Evolutionary conservation across 257 asterid species (phyloP), one percentile per base, ranked within the genome.

Genomic region (Ehretia macrophylla): DNA sequence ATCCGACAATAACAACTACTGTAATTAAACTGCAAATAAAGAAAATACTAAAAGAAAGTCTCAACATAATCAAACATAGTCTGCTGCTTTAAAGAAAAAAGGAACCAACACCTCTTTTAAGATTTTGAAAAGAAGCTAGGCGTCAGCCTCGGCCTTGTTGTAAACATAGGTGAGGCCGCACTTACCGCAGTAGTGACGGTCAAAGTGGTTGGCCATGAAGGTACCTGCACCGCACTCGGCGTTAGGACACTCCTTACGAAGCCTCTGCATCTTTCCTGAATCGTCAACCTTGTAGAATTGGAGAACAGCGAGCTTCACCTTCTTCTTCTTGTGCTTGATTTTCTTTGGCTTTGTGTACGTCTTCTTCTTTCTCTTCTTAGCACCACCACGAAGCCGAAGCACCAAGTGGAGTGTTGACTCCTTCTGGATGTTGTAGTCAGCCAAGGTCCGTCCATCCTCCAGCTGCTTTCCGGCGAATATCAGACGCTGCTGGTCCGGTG

Each of bases 311-410:
- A 58, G 51, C 53, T 58, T 58, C 27, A 58, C 52, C 51, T 58
- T 58, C 63, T 58, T 58, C 16, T 58, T 23, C 53, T 58, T 58
- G 19, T 58, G 63, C 51, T 58, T 58, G 5, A 58, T 40, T 51
- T 58, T 58, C 49, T 58, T 58, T 4, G 63, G 63, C 52, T 58
- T 58, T 5, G 63, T 58, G 51, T 58, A 58, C 8, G 63, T 58
- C 63, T 58, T 58, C 63, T 58, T 58, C 63, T 58, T 58, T 10
- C 63, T 40, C 63, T 58, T 58, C 37, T 58, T 58, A 11, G 63
- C 63, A 16, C 51, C 51, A 42, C 63, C 63, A 10, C 63, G 40
- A 18, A 49, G 54, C 4, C 54, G 54, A 14, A 55, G 60, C 46
- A 55, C 60, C 45, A 55, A 19, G 42, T 55, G 60, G 46, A 55